Percentiles rank a stretch among this genome's conserved stretches.
phyloP scores from a whole-genome alignment of 1,284 basidiomycete genomes.

The Schizopora paradoxa region DNA sequence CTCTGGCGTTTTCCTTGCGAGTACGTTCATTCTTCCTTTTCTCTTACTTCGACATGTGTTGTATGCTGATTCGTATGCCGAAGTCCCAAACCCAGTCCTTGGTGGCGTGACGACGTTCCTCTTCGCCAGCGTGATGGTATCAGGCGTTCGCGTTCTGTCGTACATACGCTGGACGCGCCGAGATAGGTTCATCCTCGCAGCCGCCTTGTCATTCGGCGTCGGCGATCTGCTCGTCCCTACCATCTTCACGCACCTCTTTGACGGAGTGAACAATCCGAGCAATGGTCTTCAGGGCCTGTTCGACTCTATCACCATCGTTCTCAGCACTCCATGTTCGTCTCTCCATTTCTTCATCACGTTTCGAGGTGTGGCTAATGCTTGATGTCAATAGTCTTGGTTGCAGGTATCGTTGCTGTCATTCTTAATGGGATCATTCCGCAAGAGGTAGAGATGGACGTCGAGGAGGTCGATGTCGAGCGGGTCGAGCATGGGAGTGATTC shows the following conservation, averaged over 20 bases:
- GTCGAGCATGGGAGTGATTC: constrained; percentile 28
- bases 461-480: constrained; percentile 26
- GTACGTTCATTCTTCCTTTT: constrained; percentile 28
- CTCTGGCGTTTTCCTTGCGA: constrained; percentile 73
- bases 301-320: constrained; percentile 71
- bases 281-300: constrained; percentile 67
- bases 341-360: not conserved
- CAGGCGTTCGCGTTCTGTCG: constrained; percentile 70
- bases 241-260: constrained; percentile 66
- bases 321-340: constrained; percentile 70
- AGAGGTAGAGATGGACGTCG: constrained; percentile 28
- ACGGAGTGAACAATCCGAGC: constrained; percentile 50
- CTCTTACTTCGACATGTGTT: not conserved
- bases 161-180: constrained; percentile 62
- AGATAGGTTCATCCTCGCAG: constrained; percentile 73
- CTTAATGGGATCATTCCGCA: constrained; percentile 63
- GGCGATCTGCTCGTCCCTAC: constrained; percentile 60
- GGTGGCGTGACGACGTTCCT: constrained; percentile 73
- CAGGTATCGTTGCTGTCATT: constrained; percentile 60
- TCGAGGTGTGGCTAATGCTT: constrained; percentile 10
- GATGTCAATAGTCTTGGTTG: constrained; percentile 46
- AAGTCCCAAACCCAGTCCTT: constrained; percentile 76
- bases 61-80: constrained; percentile 11
- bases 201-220: constrained; percentile 67
- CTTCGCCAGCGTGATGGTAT: constrained; percentile 53